Conservation (phyloP, 176 grass and related monocot genomes). For the Saccharum spontaneum region DNA sequence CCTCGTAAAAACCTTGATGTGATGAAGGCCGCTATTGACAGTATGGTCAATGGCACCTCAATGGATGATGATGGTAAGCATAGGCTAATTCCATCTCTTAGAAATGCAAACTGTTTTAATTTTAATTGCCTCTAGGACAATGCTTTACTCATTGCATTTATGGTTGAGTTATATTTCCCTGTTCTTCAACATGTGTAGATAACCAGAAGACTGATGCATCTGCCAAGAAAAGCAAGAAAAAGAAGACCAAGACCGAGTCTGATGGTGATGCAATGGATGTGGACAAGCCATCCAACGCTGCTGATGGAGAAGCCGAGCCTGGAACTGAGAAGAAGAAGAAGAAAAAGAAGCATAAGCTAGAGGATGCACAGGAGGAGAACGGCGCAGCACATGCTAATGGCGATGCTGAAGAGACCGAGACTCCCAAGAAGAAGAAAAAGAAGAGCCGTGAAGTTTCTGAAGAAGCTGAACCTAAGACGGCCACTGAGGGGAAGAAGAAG, state of each 20-base stretch:
- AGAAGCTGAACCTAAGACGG: conserved; percentile 41
- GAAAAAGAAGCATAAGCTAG: conserved; percentile 77
- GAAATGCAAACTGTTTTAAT: neutral
- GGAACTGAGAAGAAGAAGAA: conserved; percentile 68
- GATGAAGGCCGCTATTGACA: conserved; percentile 86
- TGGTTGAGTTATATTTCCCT: neutral
- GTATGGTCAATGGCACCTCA: conserved; percentile 22
- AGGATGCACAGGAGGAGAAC: conserved; percentile 39
- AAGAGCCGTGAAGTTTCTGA: conserved; percentile 41
- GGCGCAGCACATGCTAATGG: conserved; percentile 21
- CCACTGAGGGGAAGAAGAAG: conserved; percentile 57
- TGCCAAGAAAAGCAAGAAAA: conserved; percentile 75
- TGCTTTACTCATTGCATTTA: neutral
- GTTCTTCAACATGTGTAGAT: neutral
- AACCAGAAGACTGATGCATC: conserved; percentile 38
- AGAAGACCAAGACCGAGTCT: conserved; percentile 42
- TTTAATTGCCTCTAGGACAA: neutral
- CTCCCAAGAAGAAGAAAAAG: conserved; percentile 67
- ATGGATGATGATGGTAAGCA: conserved; percentile 48
- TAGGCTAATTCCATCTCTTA: neutral
- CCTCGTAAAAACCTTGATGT: conserved; percentile 95
- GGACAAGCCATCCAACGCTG: conserved; percentile 36
- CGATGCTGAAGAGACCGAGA: conserved; percentile 39
- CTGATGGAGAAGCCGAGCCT: conserved; percentile 52
- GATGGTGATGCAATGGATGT: conserved; percentile 61